Percentiles rank a stretch among this genome's conserved stretches.
These are phyloP conservation scores for Amborella trichopoda DNA, from an alignment of 164 flowering plant species.

Conservation along the genomic window DNA sequence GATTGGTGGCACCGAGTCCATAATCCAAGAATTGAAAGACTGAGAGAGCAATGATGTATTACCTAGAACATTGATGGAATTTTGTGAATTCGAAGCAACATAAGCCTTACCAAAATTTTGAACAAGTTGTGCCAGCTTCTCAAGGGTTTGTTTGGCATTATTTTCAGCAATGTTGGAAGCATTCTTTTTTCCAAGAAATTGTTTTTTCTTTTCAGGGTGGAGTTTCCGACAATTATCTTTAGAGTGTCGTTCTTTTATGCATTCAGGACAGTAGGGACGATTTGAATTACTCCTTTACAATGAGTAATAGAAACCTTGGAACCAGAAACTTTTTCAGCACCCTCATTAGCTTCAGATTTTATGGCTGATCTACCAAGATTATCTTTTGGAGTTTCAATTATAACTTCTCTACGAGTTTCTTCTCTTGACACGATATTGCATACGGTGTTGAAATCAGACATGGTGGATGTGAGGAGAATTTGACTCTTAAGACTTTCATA, in stretches of 20 bases:
- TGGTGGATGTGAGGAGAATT: neutral
- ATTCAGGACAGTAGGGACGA: neutral
- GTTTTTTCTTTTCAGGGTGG: neutral
- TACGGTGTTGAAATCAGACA: neutral
- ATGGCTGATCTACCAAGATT: too few species aligned
- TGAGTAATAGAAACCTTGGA: neutral
- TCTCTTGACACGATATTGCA: neutral
- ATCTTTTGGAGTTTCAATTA: neutral
- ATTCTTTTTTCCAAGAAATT: neutral
- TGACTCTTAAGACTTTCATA: neutral
- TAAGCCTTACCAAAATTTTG: neutral
- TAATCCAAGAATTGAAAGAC: neutral
- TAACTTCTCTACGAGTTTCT: neutral
- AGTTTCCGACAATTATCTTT: neutral
- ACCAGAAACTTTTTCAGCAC: neutral
- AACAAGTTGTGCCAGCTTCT: neutral
- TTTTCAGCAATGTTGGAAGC: neutral
- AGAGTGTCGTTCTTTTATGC: neutral
- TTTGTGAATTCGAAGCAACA: neutral
- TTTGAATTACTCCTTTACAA: neutral
- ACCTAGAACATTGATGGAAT: neutral
- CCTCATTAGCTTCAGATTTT: neutral
- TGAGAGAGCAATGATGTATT: neutral
- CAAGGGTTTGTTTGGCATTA: too few species aligned
- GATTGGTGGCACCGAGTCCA: neutral